phyloP scores from a whole-genome alignment of 306 rosid genomes.

The Trifolium repens region DNA sequence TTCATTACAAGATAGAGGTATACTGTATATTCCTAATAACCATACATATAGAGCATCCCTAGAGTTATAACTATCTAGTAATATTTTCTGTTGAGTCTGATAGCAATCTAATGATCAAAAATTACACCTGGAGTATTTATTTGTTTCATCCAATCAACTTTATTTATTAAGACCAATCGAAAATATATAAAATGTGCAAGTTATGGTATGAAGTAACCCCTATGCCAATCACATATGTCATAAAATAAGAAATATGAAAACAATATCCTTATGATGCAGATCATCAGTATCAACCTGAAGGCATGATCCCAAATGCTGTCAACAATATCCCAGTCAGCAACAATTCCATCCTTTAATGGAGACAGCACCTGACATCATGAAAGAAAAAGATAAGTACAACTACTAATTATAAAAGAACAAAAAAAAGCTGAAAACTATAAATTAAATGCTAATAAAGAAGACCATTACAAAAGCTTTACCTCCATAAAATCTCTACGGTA shows the following conservation, averaged over 20 bases:
- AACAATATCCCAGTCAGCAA: slow-evolving; percentile 96
- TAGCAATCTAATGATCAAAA: slow-evolving; percentile 9
- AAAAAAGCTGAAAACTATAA: neutral
- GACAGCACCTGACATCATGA: slow-evolving; percentile 68
- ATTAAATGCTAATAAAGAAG: slow-evolving; percentile 23
- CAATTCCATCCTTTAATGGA: slow-evolving; percentile 86
- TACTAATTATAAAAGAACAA: neutral
- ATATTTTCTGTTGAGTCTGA: neutral
- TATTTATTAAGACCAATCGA: slow-evolving; percentile 5
- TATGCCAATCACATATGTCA: slow-evolving; percentile 11
- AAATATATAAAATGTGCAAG: slow-evolving; percentile 10
- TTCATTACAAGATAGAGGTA: too few species aligned
- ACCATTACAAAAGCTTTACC: slow-evolving; percentile 51
- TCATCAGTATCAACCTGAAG: slow-evolving; percentile 60
- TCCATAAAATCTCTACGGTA: slow-evolving; percentile 94
- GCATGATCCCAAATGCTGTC: slow-evolving; percentile 99
- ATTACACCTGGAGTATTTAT: slow-evolving; percentile 2
- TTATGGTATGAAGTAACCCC: slow-evolving; percentile 4
- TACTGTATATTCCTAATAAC: too few species aligned
- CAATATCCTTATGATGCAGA: neutral
- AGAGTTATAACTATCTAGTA: neutral
- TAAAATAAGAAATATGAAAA: slow-evolving; percentile 18
- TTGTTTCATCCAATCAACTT: slow-evolving; percentile 9
- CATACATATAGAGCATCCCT: neutral
- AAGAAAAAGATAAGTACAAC: slow-evolving; percentile 19